A percentile compares a stretch with the other conserved stretches of the same genome.
Evolutionary conservation across 176 grass and related monocot genomes (phyloP).

Genomic region (Triticum monococcum): DNA sequence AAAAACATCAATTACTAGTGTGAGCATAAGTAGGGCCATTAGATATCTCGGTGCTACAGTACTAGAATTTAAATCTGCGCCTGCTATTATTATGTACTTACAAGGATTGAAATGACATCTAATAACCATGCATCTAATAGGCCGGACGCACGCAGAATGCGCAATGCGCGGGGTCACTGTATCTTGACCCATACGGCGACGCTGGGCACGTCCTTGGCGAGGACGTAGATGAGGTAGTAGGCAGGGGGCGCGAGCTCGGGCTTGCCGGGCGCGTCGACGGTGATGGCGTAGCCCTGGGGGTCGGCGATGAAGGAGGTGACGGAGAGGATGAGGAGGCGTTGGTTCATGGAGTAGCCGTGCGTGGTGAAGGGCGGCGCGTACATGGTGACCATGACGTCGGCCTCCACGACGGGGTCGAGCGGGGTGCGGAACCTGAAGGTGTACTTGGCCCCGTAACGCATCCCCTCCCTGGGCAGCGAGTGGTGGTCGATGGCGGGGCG

Average conservation of each 20-base stretch:
- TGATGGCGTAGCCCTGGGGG: slow-evolving; percentile 10
- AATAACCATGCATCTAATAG: too few species aligned
- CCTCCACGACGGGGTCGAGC: neutral
- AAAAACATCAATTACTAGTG: too few species aligned
- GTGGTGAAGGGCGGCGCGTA: slow-evolving; percentile 59
- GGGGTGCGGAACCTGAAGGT: slow-evolving; percentile 41
- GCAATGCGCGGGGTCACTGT: neutral
- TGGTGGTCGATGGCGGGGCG: slow-evolving; percentile 38
- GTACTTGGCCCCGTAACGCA: slow-evolving; percentile 51
- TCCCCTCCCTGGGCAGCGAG: slow-evolving; percentile 9
- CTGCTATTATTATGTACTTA: too few species aligned
- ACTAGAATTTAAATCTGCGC: too few species aligned
- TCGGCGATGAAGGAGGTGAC: slow-evolving; percentile 17
- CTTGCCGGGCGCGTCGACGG: slow-evolving; percentile 38
- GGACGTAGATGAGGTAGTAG: slow-evolving; percentile 68
- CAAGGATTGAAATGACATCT: too few species aligned
- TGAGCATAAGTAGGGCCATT: too few species aligned
- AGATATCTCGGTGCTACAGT: too few species aligned
- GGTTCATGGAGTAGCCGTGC: slow-evolving; percentile 35
- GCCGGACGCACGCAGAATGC: too few species aligned
- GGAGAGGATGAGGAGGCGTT: slow-evolving; percentile 61
- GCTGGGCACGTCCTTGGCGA: slow-evolving; percentile 63
- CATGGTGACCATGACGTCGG: slow-evolving; percentile 70
- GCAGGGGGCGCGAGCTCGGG: slow-evolving; percentile 61
- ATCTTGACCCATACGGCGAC: slow-evolving; percentile 57